A percentile compares a stretch with the other conserved stretches of the same genome.
Conservation (phyloP, 768 basidiomycete species). For the Phanerochaete sordida region DNA sequence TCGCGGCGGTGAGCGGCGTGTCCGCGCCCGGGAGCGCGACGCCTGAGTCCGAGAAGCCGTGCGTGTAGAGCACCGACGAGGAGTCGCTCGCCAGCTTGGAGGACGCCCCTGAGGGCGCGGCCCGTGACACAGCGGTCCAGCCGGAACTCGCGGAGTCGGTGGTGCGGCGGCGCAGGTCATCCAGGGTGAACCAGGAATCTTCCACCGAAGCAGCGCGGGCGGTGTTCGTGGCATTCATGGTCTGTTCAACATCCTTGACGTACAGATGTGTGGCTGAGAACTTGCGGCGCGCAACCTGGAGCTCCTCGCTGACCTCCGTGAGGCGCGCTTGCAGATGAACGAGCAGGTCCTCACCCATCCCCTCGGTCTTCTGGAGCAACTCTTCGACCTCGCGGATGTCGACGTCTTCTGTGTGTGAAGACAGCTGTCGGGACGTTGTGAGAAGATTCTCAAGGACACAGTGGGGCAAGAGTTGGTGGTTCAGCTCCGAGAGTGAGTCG, state of each 20-base stretch:
- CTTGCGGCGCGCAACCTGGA: slow-evolving; percentile 43
- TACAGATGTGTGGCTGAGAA: slow-evolving; percentile 42
- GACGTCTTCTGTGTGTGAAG: slow-evolving; percentile 17
- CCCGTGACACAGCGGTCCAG: slow-evolving; percentile 41
- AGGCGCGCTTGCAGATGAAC: slow-evolving; percentile 50
- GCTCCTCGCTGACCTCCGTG: slow-evolving; percentile 46
- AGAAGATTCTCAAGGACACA: slow-evolving; percentile 55
- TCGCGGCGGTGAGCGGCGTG: neutral
- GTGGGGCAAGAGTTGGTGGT: slow-evolving; percentile 30
- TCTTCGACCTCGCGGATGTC: slow-evolving; percentile 42
- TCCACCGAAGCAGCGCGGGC: slow-evolving; percentile 14
- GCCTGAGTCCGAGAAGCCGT: neutral
- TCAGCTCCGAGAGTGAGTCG: slow-evolving; percentile 36
- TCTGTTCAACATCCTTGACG: slow-evolving; percentile 40
- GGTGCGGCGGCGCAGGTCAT: slow-evolving; percentile 33
- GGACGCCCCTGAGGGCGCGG: no score
- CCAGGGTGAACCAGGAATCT: slow-evolving; percentile 9
- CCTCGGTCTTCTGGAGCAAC: slow-evolving; percentile 45
- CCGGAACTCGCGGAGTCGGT: slow-evolving; percentile 71
- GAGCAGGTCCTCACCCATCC: slow-evolving; percentile 44
- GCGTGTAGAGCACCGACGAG: neutral
- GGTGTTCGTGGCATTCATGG: slow-evolving; percentile 42
- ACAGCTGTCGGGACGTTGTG: slow-evolving; percentile 37
- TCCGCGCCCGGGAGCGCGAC: neutral
- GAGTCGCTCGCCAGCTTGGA: neutral